Evolutionary conservation across 2,329 filamentous ascomycete species (phyloP).

Genomic region (Fusarium ramigenum): DNA sequence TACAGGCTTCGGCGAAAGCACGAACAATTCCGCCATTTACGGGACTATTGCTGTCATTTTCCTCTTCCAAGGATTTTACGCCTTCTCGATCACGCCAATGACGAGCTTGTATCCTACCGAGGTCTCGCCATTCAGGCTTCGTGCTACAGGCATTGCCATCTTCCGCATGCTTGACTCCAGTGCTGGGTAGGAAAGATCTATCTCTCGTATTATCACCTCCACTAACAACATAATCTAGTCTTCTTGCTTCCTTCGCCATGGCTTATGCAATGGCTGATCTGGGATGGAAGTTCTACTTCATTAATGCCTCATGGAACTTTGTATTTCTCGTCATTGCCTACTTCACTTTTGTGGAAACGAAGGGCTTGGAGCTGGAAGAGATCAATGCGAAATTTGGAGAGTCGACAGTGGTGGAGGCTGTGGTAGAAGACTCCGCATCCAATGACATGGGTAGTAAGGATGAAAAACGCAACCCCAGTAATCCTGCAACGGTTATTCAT

Average conservation of each 20-base stretch:
- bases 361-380: not conserved
- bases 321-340: not conserved
- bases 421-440: not conserved
- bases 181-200: not conserved
- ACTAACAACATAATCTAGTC: not conserved
- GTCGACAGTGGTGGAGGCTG: not conserved
- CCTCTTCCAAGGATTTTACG: not conserved
- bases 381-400: not conserved
- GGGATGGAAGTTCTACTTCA: constrained; percentile 1
- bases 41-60: not conserved
- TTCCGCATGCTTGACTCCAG: not conserved
- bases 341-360: not conserved
- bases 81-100: not conserved
- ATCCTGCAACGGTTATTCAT: too few species aligned
- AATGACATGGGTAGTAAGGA: not conserved
- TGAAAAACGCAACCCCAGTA: not conserved
- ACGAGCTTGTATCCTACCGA: not conserved
- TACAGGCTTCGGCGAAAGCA: not conserved
- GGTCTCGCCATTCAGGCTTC: not conserved
- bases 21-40: not conserved
- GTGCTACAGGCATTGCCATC: not conserved
- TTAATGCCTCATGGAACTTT: not conserved
- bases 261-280: constrained; percentile 1
- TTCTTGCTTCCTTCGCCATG: not conserved
- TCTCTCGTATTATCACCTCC: fast-evolving